Base-by-base conservation (phyloP, 2,329 filamentous ascomycete species). In the Geosmithia flava region DNA sequence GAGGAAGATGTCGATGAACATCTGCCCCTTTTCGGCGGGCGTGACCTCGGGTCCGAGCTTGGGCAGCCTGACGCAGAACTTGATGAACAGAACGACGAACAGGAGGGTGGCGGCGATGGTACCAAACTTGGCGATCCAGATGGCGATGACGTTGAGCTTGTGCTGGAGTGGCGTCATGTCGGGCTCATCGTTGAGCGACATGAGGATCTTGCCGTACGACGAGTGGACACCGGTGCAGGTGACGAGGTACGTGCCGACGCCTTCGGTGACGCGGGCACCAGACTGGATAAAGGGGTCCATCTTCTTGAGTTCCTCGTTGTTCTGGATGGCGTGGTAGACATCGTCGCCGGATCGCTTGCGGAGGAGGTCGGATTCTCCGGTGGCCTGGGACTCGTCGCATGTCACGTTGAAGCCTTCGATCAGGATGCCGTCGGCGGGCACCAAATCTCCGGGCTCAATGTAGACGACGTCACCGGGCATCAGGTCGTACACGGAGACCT, bases 241-340 rank as follows among this genome's bases (percentile, higher is more conserved):
- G 51, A 82, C 80, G 62, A 89, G 70, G 56, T 80, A 89, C 2
- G 81, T 87, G 13, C 85, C 85, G 8, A 87, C 77, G 43, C 85
- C 85, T 59, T 88, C 84, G 66, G 87, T 83, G 50, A 88, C 83
- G 52, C 84, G 84, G 47, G 81, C 76, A 30, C 85, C 90, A 29
- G 89, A 95, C 55, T 95, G 86, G 56, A 96, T 87, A 55, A 90
- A 87, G 0, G 85, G 85, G 53, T 90, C 85, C 64, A 88, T 75
- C 63, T 88, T 88, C 67, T 78, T 82, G 20, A 83, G 69, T 44
- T 71, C 71, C 42, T 83, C 76, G 54, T 78, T 70, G 53, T 76
- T 79, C 55, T 85, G 78, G 55, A 89, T 85, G 23, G 82, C 82
- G 19, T 72, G 70, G 57, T 73, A 84, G 19, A 87, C 85, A 20